phyloP scores from a whole-genome alignment of 2,329 filamentous ascomycete species.

The Calonectria hongkongensis region DNA sequence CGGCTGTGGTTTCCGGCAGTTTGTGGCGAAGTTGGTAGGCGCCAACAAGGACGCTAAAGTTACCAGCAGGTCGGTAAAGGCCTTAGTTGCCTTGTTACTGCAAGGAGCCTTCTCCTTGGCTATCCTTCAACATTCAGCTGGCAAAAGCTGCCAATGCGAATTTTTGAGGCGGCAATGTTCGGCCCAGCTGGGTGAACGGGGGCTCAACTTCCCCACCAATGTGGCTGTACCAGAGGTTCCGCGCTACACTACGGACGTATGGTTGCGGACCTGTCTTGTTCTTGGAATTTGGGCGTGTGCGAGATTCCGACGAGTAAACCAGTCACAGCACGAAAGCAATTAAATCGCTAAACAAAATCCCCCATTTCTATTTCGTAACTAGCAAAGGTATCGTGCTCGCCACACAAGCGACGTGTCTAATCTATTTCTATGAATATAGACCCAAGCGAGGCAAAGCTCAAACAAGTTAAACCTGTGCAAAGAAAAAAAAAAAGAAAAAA shows the following conservation, averaged over 20 bases:
- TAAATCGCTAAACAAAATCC: neutral
- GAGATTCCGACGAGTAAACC: neutral
- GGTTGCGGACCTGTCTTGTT: neutral
- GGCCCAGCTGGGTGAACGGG: constrained; percentile 4
- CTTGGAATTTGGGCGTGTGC: neutral
- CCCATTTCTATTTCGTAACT: neutral
- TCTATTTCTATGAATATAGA: neutral
- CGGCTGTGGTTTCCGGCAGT: constrained; percentile 30
- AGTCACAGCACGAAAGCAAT: no score
- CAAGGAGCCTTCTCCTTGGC: neutral
- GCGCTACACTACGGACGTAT: neutral
- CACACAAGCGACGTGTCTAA: neutral
- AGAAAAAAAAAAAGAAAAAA: neutral
- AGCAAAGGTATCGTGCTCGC: neutral
- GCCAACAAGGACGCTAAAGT: neutral
- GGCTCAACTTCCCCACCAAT: constrained; percentile 9
- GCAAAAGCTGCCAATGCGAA: neutral
- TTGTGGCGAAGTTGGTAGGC: neutral
- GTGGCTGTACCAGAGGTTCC: neutral
- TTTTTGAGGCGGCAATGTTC: neutral
- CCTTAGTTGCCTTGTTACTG: neutral
- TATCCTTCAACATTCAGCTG: neutral
- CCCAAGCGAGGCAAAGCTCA: neutral
- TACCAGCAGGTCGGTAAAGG: neutral
- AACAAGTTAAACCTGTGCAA: neutral